Percentiles rank a stretch among this genome's conserved stretches.
Conservation (phyloP, 148 eudicot genomes). For the Cornus florida region DNA sequence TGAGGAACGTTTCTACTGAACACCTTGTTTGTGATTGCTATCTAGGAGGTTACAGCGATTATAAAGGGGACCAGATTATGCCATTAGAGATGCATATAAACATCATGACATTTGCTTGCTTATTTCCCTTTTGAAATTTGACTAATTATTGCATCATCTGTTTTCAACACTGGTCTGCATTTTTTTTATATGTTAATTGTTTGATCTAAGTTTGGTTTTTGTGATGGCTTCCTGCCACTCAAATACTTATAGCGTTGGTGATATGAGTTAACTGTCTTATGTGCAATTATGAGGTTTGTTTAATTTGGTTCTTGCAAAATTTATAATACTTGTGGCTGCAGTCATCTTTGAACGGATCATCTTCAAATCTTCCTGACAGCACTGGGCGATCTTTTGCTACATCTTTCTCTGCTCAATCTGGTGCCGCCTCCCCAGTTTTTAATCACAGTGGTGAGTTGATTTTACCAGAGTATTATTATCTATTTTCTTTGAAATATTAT, state of each 20-base stretch:
- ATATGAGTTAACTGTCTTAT: neutral
- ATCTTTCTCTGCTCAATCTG: conserved; percentile 62
- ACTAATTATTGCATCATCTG: neutral
- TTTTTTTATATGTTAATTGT: neutral
- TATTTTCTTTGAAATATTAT: neutral
- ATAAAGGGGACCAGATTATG: neutral
- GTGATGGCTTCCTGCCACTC: neutral
- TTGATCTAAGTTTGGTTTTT: neutral
- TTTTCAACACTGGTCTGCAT: neutral
- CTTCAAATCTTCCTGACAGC: conserved; percentile 63
- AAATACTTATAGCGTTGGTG: neutral
- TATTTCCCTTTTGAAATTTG: neutral
- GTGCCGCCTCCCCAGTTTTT: conserved; percentile 61
- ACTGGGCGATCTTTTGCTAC: conserved; percentile 46
- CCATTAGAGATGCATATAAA: neutral
- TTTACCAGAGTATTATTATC: conserved; percentile 9
- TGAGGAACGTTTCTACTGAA: neutral
- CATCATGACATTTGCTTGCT: neutral
- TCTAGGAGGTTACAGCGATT: neutral
- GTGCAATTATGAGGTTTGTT: neutral
- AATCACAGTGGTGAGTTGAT: conserved; percentile 65
- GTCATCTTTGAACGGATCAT: conserved; percentile 59
- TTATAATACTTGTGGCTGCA: conserved; percentile 20
- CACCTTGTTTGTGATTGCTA: neutral
- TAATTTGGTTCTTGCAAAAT: neutral